Conservation (phyloP, 257 asterid genomes). For the Eucommia ulmoides region DNA sequence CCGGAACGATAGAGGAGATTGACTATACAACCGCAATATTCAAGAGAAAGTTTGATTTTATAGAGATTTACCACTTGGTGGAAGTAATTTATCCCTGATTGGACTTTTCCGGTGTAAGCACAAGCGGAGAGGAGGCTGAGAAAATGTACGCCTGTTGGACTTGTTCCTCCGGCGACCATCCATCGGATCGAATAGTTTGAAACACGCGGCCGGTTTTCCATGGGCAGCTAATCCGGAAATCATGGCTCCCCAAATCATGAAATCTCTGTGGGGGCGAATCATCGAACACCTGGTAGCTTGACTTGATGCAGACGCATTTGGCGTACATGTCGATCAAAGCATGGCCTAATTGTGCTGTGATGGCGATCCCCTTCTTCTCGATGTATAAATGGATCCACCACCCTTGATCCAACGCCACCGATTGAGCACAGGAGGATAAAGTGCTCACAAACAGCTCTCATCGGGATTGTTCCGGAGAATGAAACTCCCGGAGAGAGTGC, state of each 20-base stretch:
- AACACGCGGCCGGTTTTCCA: conserved; percentile 15
- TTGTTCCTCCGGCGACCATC: conserved; percentile 9
- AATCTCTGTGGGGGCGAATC: conserved; percentile 13
- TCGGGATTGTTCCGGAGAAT: too few species aligned
- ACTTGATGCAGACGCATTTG: conserved; percentile 19
- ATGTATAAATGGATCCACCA: conserved; percentile 21
- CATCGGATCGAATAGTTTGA: conserved; percentile 14
- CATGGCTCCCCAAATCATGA: conserved; percentile 21
- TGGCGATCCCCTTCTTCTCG: neutral
- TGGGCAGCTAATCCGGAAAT: conserved; percentile 15
- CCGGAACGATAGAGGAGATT: conserved; percentile 23
- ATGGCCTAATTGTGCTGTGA: conserved; percentile 10
- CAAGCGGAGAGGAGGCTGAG: conserved; percentile 20
- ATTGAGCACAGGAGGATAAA: conserved; percentile 19
- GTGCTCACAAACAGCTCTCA: conserved; percentile 19
- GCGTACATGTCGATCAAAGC: conserved; percentile 23
- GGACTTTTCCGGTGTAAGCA: conserved; percentile 16
- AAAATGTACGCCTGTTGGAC: conserved; percentile 14
- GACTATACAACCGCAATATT: conserved; percentile 25
- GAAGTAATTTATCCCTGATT: conserved; percentile 14
- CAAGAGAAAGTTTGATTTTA: conserved; percentile 15
- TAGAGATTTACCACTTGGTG: conserved; percentile 11
- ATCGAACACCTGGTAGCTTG: conserved; percentile 13
- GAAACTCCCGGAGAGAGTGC: too few species aligned
- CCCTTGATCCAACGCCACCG: conserved; percentile 24